These are phyloP conservation scores for Arabis alpina DNA, from an alignment of 345 rosid genomes.

Conservation along the genomic window DNA sequence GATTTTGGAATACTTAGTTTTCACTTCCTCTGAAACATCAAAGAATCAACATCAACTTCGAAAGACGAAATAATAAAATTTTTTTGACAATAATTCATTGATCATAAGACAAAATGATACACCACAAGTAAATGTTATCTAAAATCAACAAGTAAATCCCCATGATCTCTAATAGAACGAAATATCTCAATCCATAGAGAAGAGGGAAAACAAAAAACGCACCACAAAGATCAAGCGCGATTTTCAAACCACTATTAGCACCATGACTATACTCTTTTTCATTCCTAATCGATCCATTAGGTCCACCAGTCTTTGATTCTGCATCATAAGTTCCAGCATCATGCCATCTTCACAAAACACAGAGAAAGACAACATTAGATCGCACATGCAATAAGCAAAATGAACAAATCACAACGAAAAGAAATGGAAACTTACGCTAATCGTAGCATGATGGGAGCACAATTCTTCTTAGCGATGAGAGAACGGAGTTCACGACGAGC, in stretches of 20 bases:
- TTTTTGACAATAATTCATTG: background rate
- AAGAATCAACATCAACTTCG: conserved; percentile 12
- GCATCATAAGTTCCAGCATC: conserved; percentile 86
- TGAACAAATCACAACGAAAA: background rate
- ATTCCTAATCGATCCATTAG: conserved; percentile 88
- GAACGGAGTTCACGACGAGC: conserved; percentile 89
- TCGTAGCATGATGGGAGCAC: conserved; percentile 96
- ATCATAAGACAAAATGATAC: background rate
- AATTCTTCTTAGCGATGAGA: conserved; percentile 71
- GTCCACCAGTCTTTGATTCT: conserved; percentile 74
- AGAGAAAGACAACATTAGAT: background rate
- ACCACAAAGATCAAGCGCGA: conserved; percentile 82
- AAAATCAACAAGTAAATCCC: background rate
- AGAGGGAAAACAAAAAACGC: conserved; percentile 17
- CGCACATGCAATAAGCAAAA: background rate
- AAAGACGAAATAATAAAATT: background rate
- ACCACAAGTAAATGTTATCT: background rate
- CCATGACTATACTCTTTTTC: conserved; percentile 75
- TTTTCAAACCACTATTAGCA: conserved; percentile 71
- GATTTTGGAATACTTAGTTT: conserved; percentile 68
- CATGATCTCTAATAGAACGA: background rate
- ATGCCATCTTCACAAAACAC: conserved; percentile 66
- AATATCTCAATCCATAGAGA: background rate
- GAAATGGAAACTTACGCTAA: conserved; percentile 59
- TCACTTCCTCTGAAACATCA: conserved; percentile 50